These are phyloP conservation scores for Fusarium ramigenum DNA, from an alignment of 2,329 filamentous ascomycete species.

Conservation along the genomic window DNA sequence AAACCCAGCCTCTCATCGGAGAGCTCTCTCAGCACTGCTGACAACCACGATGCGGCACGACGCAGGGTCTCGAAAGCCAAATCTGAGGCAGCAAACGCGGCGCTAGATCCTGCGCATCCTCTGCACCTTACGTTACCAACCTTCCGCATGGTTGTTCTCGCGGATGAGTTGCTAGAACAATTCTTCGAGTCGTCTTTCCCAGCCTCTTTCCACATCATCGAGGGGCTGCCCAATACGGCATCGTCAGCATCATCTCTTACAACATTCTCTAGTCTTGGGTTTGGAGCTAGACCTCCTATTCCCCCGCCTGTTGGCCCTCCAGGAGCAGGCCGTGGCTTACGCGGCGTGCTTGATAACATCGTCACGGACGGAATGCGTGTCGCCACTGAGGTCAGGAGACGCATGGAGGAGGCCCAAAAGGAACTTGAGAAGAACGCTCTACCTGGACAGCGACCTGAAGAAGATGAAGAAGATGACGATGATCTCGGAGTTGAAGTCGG, in stretches of 20 bases:
- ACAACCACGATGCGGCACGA: conserved; percentile 32
- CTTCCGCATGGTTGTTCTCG: conserved; percentile 97
- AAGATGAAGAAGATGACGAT: conserved; percentile 75
- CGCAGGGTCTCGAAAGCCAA: conserved; percentile 68
- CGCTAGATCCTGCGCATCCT: conserved; percentile 90
- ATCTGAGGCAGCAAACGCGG: conserved; percentile 84
- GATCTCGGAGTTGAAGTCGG: conserved; percentile 57
- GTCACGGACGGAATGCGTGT: conserved; percentile 98
- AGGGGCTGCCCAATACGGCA: conserved; percentile 58
- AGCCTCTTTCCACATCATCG: conserved; percentile 87
- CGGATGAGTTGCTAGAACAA: conserved; percentile 92
- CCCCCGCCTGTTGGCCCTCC: conserved; percentile 53
- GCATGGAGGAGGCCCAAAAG: conserved; percentile 95
- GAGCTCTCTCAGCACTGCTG: conserved; percentile 37
- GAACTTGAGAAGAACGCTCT: conserved; percentile 86
- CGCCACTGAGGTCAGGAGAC: conserved; percentile 86
- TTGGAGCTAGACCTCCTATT: conserved; percentile 54
- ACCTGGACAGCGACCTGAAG: conserved; percentile 70
- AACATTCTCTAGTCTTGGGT: conserved; percentile 80
- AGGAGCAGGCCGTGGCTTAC: conserved; percentile 75
- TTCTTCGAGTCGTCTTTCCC: conserved; percentile 98
- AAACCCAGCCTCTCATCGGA: conserved; percentile 54
- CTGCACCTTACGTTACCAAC: conserved; percentile 96
- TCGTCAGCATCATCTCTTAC: conserved; percentile 72
- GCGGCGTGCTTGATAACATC: conserved; percentile 96